Percentiles rank a stretch among this genome's conserved stretches.
Conservation (phyloP, 2,329 filamentous ascomycete genomes). For the Nigrograna mackinnonii region DNA sequence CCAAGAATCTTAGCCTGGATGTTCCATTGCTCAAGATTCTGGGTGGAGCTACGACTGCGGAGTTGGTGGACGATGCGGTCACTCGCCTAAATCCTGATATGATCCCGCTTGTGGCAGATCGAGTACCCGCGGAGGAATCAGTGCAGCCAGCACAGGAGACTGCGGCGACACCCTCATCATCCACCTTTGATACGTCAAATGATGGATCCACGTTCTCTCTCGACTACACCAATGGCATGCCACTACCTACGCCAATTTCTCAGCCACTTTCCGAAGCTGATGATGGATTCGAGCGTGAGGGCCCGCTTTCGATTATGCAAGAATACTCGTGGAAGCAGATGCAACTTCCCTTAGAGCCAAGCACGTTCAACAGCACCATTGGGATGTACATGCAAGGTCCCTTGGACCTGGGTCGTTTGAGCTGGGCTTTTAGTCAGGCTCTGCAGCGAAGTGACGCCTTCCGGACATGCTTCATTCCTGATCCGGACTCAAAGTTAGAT, state of each 20-base stretch:
- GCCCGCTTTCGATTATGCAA: no score
- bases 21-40: background rate
- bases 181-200: no score
- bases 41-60: background rate
- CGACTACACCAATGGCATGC: no score
- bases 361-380: constrained; percentile 46
- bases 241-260: no score
- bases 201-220: no score
- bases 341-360: no score
- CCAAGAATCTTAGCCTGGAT: background rate
- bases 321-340: no score
- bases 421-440: constrained; percentile 36
- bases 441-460: constrained; percentile 36
- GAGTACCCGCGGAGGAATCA: no score
- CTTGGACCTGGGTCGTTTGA: constrained; percentile 32
- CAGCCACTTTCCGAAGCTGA: no score
- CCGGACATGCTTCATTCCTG: constrained; percentile 33
- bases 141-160: no score
- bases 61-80: background rate
- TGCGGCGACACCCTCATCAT: no score
- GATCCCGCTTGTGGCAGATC: background rate
- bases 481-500: constrained; percentile 15
- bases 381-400: constrained; percentile 35
- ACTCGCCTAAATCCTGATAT: background rate
- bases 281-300: no score